Base-by-base conservation (phyloP, 495 filamentous ascomycete genomes). In the Aspergillus homomorphus region DNA sequence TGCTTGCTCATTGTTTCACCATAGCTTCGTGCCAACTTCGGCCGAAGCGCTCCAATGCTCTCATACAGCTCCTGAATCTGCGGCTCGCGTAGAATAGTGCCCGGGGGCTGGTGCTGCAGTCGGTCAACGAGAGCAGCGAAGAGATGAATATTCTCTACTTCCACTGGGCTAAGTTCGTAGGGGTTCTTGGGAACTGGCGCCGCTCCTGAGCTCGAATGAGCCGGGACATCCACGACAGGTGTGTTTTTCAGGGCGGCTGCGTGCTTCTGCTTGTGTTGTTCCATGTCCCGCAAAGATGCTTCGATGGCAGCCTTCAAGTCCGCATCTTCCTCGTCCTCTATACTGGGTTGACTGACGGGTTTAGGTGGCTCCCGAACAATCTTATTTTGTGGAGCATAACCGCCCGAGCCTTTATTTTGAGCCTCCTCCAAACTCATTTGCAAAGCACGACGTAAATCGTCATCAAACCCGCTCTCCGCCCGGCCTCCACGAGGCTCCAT, bases 1-100 rank as follows among this genome's bases (percentile, higher is more conserved):
- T 98, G 94, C 73, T 98, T 98, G 82, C 93, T 98, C 94, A 98
- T 98, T 0, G 94, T 98, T 74, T 98, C 94, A 41, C 94, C 94
- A 73, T 97, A 98, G 8, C 93, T 97, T 54, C 94, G 84, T 16
- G 95, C 95, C 53, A 98, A 77, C 73, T 98, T 98, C 2, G 94
- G 94, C 50, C 94, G 85, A 58, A 98, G 78, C 3, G 89, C 76
- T 14, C 95, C 92, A 63, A 98, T 97, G 67, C 92, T 94, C 60
- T 98, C 95, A 68, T 98, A 98, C 8, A 98, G 78, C 73, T 98
- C 94, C 69, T 98, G 94, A 44, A 98, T 98, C 65, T 97, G 93
- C 6, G 94, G 94, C 64, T 98, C 95, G 55, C 94, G 80, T 24
- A 98, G 73, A 51, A 98, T 96, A 1, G 94, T 98, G 0, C 94